Evolutionary conservation across 1,139 yeast genomes (phyloP), one percentile per base, ranked within the genome.

Genomic region (Kodamaea derodonti): DNA sequence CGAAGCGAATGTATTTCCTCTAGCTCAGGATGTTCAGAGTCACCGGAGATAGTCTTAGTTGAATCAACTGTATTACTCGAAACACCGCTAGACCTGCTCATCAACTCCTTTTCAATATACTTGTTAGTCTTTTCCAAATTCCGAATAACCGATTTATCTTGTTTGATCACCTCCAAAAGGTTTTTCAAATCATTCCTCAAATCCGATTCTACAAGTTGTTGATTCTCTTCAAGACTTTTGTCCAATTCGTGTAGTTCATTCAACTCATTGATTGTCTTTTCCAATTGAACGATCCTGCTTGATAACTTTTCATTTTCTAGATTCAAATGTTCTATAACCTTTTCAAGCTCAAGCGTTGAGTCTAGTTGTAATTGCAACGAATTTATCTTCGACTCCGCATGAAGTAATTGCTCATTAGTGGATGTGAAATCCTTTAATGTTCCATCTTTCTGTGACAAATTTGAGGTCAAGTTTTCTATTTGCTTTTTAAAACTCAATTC

Each of bases 181-280:
- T 47, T 43, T 4, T 55, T 54, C n/a, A 81, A 58, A 20, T 78
- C 77, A 4, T 52, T 46, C 18, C 62, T 56, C 16, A 81, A 60
- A 32, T 79, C 82, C n/a, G 50, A 47, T 43, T 81, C 87, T 1
- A 78, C 65, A n/a, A 66, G 70, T 1, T 55, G 40, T 41, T 78
- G 84, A 32, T 65, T 65, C 11, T 67, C 72, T 40, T 84, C 92
- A n/a, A 85, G 60, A 42, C 80, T 81, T 35, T 66, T 73, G 39
- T 79, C 82, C 13, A 84, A 56, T 29, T 71, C 77, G 39, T 74
- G 78, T 15, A 84, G 53, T 36, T 79, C 80, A 33, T 74, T 80
- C 26, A 82, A 60, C 39, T 84, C 88, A 4, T 64, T 64, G 1
- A 82, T 60, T 0, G 75, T 66, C 2, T 42, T 50, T 29, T 65